Conservation (phyloP, 352 stramenopile genomes). For the Phytophthora brassicae region DNA sequence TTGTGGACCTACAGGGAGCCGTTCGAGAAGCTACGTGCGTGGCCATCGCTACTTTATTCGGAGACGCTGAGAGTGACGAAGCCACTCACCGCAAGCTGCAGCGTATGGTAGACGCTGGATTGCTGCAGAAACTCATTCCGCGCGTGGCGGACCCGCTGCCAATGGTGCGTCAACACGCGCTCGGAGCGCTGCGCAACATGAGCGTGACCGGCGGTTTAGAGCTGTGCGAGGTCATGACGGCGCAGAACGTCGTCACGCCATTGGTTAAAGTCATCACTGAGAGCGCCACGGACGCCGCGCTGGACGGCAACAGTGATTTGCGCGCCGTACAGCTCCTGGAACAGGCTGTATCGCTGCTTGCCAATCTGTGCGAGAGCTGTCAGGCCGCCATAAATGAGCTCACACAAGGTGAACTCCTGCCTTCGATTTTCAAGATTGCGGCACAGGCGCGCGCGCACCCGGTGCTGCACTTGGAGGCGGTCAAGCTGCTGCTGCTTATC, state of each 20-base stretch:
- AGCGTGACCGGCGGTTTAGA: constrained; percentile 84
- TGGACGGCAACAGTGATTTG: constrained; percentile 63
- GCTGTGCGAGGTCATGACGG: constrained; percentile 81
- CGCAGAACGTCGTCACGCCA: constrained; percentile 75
- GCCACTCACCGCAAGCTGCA: constrained; percentile 66
- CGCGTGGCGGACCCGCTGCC: constrained; percentile 82
- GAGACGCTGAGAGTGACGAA: constrained; percentile 61
- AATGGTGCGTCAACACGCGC: constrained; percentile 82
- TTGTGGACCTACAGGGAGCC: constrained; percentile 74
- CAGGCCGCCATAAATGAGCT: constrained; percentile 80
- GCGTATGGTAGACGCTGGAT: constrained; percentile 73
- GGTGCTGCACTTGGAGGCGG: constrained; percentile 72
- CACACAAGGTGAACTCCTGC: constrained; percentile 70
- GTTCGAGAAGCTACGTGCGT: constrained; percentile 87
- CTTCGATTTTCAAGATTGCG: constrained; percentile 75
- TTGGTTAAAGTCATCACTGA: constrained; percentile 74
- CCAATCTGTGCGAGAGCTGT: constrained; percentile 85
- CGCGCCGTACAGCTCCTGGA: constrained; percentile 78
- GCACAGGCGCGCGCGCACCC: constrained; percentile 49
- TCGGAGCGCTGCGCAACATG: constrained; percentile 86
- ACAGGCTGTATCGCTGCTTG: constrained; percentile 74
- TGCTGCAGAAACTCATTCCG: constrained; percentile 84
- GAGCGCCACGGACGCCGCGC: constrained; percentile 47
- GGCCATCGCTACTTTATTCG: constrained; percentile 83
- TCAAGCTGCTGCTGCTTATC: constrained; percentile 81